These are phyloP conservation scores for Stemphylium beticola DNA, from an alignment of 2,329 filamentous ascomycete genomes.

Conservation along the genomic window DNA sequence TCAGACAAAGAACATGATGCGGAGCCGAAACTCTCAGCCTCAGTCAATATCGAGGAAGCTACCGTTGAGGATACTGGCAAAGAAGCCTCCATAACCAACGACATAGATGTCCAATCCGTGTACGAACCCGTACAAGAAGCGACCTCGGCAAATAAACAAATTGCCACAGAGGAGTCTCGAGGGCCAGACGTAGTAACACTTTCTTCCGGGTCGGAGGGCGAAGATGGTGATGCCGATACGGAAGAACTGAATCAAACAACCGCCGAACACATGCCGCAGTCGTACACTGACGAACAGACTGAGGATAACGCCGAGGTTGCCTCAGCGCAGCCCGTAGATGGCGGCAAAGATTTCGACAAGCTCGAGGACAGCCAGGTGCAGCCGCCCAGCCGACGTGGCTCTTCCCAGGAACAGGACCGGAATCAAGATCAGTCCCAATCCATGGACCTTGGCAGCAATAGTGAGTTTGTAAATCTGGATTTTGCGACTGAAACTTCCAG, in stretches of 20 bases:
- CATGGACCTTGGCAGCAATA: slow-evolving; percentile 6
- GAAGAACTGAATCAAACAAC: not conserved
- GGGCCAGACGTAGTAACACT: slow-evolving; percentile 8
- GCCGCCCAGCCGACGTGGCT: not conserved
- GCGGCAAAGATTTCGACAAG: not conserved
- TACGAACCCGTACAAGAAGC: not conserved
- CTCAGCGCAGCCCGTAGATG: not conserved
- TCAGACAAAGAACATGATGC: not conserved
- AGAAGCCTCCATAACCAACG: slow-evolving; percentile 5
- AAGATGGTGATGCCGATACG: not conserved
- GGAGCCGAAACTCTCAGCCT: not conserved
- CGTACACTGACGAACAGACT: not conserved
- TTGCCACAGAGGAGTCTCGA: not conserved
- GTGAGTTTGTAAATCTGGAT: slow-evolving; percentile 19
- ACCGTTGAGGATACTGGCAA: not conserved
- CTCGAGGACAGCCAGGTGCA: not conserved
- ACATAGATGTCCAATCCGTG: not conserved
- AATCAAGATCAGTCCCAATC: slow-evolving; percentile 1
- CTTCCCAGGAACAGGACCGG: not conserved
- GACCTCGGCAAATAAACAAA: not conserved
- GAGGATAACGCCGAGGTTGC: not conserved
- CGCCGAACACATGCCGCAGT: not conserved
- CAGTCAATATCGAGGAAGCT: not conserved
- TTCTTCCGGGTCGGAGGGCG: slow-evolving; percentile 19
- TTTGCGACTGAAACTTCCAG: slow-evolving; percentile 6